These are phyloP conservation scores for Gleditsia sinensis DNA, from an alignment of 306 rosid genomes.

Conservation along the genomic window DNA sequence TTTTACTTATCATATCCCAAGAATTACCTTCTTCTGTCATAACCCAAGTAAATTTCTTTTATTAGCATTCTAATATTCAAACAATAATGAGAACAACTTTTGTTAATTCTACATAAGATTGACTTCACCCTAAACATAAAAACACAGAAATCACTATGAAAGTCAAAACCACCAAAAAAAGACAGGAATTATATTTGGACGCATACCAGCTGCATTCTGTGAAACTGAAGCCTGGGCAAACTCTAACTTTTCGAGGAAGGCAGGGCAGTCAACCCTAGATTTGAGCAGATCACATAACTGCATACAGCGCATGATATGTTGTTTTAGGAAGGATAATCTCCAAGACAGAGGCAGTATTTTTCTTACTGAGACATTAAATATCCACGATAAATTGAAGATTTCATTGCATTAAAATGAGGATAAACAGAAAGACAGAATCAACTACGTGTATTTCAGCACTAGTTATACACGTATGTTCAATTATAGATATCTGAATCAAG, in stretches of 20 bases:
- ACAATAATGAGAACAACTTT: slow-evolving; percentile 9
- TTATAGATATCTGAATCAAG: background rate
- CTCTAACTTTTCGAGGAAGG: slow-evolving; percentile 84
- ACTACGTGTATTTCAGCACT: background rate
- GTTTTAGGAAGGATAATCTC: slow-evolving; percentile 10
- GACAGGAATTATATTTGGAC: slow-evolving; percentile 13
- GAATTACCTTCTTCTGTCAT: slow-evolving; percentile 79
- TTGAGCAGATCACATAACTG: slow-evolving; percentile 87
- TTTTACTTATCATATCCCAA: slow-evolving; percentile 81
- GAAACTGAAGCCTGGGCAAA: slow-evolving; percentile 66
- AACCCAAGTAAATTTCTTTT: slow-evolving; percentile 26
- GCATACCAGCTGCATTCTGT: slow-evolving; percentile 59
- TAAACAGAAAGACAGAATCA: slow-evolving; percentile 6
- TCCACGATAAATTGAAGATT: background rate
- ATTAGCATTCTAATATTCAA: slow-evolving; percentile 9
- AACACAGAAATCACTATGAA: background rate
- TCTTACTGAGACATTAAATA: slow-evolving; percentile 18
- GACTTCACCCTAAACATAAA: background rate
- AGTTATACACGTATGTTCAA: background rate
- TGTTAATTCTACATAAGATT: background rate
- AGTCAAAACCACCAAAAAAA: slow-evolving; percentile 8
- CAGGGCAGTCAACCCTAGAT: slow-evolving; percentile 79
- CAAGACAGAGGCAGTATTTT: slow-evolving; percentile 2
- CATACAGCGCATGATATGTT: slow-evolving; percentile 31
- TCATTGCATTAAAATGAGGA: background rate